Evolutionary conservation across 768 basidiomycete genomes (phyloP), one percentile per base, ranked within the genome.

Genomic region (Amanita jacksonii): DNA sequence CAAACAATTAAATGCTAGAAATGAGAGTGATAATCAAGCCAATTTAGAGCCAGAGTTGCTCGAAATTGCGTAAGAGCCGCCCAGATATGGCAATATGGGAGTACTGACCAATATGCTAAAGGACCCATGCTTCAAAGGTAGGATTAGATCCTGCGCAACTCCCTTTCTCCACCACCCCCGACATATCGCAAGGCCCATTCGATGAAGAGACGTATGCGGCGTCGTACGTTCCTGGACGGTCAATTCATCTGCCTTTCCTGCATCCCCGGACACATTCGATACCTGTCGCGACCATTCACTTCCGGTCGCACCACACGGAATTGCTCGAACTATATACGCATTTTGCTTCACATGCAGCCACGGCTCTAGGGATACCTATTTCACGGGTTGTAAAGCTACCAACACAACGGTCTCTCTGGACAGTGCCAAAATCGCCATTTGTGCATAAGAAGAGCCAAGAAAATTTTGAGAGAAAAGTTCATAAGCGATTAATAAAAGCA

Each of bases 401-500:
- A 0, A 87, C 75, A 2, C 69, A 81, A 51, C 82, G 86, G 35
- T 69, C 73, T 4, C 65, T 96, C 8, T 89, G 87, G 81, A 96
- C 94, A 0, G 92, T 96, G 13, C 70, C 74, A 7, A 76, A 82
- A 27, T 75, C 78, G 3, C 93, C 94, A 8, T 98, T 98, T 57
- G 81, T 77, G 4, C 84, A 93, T 61, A 98, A 98, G 58, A 96
- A 94, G 63, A 68, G 75, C 13, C 92, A 97, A 62, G 92, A 98
- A 68, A 98, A 97, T 63, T 98, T 94, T 59, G 84, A 91, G 59
- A 69, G 88, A 20, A 75, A 69, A 54, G 80, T 82, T 42, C 85
- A 93, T 57, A 87, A 85, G 56, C 76, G 93, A 8, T 74, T 75
- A 30, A 78, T 98, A 64, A 93, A 91, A 62, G 86, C 91, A 0